These are phyloP conservation scores for Flaveria bidentis DNA, from an alignment of 129 eudicot genomes.

Conservation along the genomic window DNA sequence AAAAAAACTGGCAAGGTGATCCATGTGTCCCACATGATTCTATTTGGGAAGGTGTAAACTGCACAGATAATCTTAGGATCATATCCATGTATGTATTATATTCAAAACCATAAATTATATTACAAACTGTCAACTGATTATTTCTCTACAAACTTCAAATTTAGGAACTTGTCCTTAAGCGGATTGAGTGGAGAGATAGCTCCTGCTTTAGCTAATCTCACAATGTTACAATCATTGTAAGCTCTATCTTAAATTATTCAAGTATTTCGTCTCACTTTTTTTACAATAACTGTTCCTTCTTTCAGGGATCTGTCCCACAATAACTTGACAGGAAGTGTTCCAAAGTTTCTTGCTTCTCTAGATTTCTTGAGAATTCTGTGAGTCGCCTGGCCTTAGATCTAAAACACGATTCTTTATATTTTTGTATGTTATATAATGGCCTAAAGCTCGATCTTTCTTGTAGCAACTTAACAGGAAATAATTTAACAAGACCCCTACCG, in stretches of 20 bases:
- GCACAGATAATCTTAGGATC: conserved; percentile 34
- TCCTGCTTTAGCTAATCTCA: conserved; percentile 33
- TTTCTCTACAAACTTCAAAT: neutral
- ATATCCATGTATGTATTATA: conserved; percentile 32
- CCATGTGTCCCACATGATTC: conserved; percentile 35
- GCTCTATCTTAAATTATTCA: conserved; percentile 17
- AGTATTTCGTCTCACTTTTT: neutral
- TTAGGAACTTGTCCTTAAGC: conserved; percentile 40
- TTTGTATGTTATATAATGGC: neutral
- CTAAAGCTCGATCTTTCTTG: neutral
- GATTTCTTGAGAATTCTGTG: conserved; percentile 30
- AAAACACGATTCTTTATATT: neutral
- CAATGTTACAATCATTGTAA: conserved; percentile 33
- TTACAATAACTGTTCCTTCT: neutral
- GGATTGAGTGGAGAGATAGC: conserved; percentile 38
- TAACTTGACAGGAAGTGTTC: conserved; percentile 36
- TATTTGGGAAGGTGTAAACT: conserved; percentile 44
- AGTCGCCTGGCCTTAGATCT: conserved; percentile 17
- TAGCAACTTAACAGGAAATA: conserved; percentile 36
- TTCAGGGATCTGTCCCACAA: conserved; percentile 46
- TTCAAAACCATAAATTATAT: neutral
- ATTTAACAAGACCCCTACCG: conserved; percentile 38
- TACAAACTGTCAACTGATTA: neutral
- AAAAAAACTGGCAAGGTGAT: conserved; percentile 53
- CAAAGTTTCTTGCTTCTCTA: conserved; percentile 33